These are phyloP conservation scores for Lotmaria passim DNA, from an alignment of 208 protist species.

Conservation along the genomic window DNA sequence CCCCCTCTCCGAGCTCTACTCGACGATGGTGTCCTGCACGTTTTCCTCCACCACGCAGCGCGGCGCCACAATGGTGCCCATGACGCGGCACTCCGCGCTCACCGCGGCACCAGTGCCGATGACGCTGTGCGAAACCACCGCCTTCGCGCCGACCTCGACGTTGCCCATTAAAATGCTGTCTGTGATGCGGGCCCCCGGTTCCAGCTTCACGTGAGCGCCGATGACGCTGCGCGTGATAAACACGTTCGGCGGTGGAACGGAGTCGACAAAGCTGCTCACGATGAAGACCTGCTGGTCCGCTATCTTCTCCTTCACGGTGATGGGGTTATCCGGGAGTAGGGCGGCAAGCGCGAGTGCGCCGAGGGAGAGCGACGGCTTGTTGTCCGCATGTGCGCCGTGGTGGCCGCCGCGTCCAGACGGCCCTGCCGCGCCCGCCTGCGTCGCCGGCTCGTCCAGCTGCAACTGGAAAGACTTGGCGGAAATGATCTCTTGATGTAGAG, in stretches of 20 bases:
- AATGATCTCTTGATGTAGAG: constrained; percentile 75
- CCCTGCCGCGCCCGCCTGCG: neutral
- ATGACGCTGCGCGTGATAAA: constrained; percentile 80
- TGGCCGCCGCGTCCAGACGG: constrained; percentile 16
- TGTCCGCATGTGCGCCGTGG: neutral
- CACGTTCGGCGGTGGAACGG: constrained; percentile 54
- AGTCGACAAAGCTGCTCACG: constrained; percentile 64
- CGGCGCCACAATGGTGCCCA: constrained; percentile 58
- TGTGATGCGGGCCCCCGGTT: constrained; percentile 55
- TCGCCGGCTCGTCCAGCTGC: constrained; percentile 34
- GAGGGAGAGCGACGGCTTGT: constrained; percentile 12
- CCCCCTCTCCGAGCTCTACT: constrained; percentile 9
- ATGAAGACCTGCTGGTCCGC: constrained; percentile 57
- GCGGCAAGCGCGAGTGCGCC: constrained; percentile 46
- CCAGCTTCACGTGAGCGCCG: constrained; percentile 73
- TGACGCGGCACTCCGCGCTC: constrained; percentile 38
- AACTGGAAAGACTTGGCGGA: constrained; percentile 56
- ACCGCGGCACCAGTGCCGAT: constrained; percentile 70
- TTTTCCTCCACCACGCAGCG: constrained; percentile 66
- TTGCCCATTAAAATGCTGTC: constrained; percentile 79
- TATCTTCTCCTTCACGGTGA: constrained; percentile 53
- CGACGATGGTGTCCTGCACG: constrained; percentile 47
- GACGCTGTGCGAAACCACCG: constrained; percentile 56
- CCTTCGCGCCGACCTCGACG: constrained; percentile 66
- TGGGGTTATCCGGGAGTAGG: constrained; percentile 57